A percentile compares a stretch with the other conserved stretches of the same genome.
These are phyloP conservation scores for Tricholoma sp. DNA, from an alignment of 768 basidiomycete genomes.

Conservation along the genomic window DNA sequence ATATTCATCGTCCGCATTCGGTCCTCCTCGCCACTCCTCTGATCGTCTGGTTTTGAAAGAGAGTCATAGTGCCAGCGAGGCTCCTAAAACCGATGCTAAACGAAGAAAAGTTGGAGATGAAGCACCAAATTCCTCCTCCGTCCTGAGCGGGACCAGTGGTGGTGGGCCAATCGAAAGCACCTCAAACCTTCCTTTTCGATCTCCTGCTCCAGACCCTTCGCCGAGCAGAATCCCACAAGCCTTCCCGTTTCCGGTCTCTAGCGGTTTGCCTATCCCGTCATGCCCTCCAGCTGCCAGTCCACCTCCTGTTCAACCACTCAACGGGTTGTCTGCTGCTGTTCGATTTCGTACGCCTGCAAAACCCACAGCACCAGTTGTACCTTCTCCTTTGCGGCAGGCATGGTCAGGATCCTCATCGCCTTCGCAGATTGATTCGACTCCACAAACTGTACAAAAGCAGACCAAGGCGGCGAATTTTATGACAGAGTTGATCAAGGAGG, in stretches of 20 bases:
- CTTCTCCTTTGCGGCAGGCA: constrained; percentile 72
- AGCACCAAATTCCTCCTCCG: constrained; percentile 26
- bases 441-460: constrained; percentile 36
- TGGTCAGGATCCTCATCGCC: constrained; percentile 49
- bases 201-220: constrained; percentile 30
- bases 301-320: constrained; percentile 10
- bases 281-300: constrained; percentile 19
- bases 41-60: constrained; percentile 35
- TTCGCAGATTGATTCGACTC: constrained; percentile 28
- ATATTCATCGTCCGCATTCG: constrained; percentile 70
- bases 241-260: constrained; percentile 32
- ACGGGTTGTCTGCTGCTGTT: constrained; percentile 21
- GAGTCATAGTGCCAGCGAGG: constrained; percentile 27
- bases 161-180: constrained; percentile 11
- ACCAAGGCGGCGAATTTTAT: constrained; percentile 68
- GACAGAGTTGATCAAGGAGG: constrained; percentile 66
- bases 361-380: constrained; percentile 56
- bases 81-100: constrained; percentile 47
- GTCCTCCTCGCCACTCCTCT: constrained; percentile 43
- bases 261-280: constrained; percentile 20
- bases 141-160: constrained; percentile 19
- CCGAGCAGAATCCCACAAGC: constrained; percentile 24
- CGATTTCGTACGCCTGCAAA: constrained; percentile 43
- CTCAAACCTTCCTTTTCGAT: constrained; percentile 21
- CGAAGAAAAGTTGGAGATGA: constrained; percentile 55